A percentile compares a stretch with the other conserved stretches of the same genome.
Evolutionary conservation across 495 filamentous ascomycete genomes (phyloP).

Genomic region (Cairneyella variabilis): DNA sequence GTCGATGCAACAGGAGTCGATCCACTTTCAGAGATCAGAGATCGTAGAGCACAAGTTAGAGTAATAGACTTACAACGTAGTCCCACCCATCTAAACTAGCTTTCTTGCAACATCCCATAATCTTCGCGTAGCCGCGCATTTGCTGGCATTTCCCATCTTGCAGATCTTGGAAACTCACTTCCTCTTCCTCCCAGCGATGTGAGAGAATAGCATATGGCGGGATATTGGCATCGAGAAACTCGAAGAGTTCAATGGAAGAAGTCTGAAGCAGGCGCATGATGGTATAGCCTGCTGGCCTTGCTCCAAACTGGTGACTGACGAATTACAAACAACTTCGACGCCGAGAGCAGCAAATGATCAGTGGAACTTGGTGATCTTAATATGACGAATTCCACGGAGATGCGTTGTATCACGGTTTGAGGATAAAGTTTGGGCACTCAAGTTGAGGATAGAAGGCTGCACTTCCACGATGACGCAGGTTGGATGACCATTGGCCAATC

Average conservation of each 20-base stretch:
- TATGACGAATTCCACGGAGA: too few species aligned
- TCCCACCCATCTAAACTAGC: constrained; percentile 20
- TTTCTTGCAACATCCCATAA: constrained; percentile 20
- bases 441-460: too few species aligned
- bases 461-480: too few species aligned
- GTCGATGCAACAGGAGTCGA: constrained; percentile 42
- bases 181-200: constrained; percentile 18
- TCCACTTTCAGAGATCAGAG: constrained; percentile 21
- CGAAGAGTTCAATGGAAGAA: constrained; percentile 19
- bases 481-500: too few species aligned
- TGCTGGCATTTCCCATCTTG: not conserved
- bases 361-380: too few species aligned
- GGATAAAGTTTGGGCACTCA: too few species aligned
- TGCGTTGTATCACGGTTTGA: too few species aligned
- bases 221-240: constrained; percentile 5
- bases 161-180: constrained; percentile 7
- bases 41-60: not conserved
- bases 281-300: too few species aligned
- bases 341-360: too few species aligned
- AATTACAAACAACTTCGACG: too few species aligned
- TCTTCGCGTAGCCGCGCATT: constrained; percentile 24
- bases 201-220: constrained; percentile 24
- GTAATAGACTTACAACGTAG: constrained; percentile 15
- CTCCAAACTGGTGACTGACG: too few species aligned
- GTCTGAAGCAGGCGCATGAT: constrained; percentile 29